Evolutionary conservation across 371 early-diverging fungal genomes (phyloP), one percentile per base, ranked within the genome.

Genomic region (Rhizopus delemar): DNA sequence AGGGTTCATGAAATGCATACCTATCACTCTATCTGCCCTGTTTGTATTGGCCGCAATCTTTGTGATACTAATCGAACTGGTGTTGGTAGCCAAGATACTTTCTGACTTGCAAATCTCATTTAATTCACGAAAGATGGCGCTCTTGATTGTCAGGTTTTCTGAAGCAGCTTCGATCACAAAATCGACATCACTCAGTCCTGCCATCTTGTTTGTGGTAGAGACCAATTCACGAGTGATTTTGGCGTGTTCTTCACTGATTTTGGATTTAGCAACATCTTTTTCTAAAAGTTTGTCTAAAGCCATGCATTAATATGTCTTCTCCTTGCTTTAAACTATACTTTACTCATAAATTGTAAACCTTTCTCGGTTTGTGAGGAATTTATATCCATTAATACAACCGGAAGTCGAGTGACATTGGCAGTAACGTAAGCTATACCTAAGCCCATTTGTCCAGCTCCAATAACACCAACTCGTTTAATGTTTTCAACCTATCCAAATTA

Each of bases 391-490:
- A 95, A 65, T 38, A 91, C 71, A 3, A 93, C 93, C 29, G 87
- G 86, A 29, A 91, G 71, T 67, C 90, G 85, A 53, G 96, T 90
- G 4, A 88, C 82, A 41, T 87, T 86, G 32, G 97, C 96, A 36
- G 93, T 87, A n/a, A 98, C 99, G 53, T 93, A 88, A 5, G 94
- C 97, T 65, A 98, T 98, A 39, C 99, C 99, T 51, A 91, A 75
- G 32, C 99, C 95, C 93, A 93, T 93, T 75, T 93, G 93, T 6
- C 93, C 93, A 6, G 91, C 83, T 49, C 93, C 93, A 53, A 93
- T 80, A 41, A 93, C 86, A 63, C 90, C 89, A 41, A 93, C 73
- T 33, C 77, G 73, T 66, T 84, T 83, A 38, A 87, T 76, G 45
- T 71, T 64, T 6, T 60, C 69, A n/a, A 53, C 43, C 70, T 70